A percentile compares a stretch with the other conserved stretches of the same genome.
phyloP scores from a whole-genome alignment of 305 asterid species.

The Plantago lanceolata region DNA sequence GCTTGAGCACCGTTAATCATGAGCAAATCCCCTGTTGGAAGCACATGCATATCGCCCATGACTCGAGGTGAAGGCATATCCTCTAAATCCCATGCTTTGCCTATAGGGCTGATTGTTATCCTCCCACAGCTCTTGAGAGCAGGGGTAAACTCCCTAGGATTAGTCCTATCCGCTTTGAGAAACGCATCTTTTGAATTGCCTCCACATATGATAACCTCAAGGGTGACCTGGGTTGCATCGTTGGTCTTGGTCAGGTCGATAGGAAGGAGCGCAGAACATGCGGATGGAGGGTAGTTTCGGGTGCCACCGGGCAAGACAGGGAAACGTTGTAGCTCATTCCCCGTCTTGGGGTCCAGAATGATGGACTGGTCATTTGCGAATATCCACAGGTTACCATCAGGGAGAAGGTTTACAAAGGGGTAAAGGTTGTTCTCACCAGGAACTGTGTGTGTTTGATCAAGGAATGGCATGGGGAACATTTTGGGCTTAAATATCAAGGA shows the following conservation, averaged over 20 bases:
- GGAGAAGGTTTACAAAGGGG: slow-evolving; percentile 77
- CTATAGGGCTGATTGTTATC: slow-evolving; percentile 27
- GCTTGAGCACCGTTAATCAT: slow-evolving; percentile 64
- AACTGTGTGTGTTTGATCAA: slow-evolving; percentile 48
- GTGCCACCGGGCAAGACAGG: slow-evolving; percentile 64
- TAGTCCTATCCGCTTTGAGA: slow-evolving; percentile 32
- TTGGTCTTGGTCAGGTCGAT: slow-evolving; percentile 36
- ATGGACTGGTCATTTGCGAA: slow-evolving; percentile 73
- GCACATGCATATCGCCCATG: slow-evolving; percentile 72
- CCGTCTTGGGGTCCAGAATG: slow-evolving; percentile 56
- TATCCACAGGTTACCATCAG: slow-evolving; percentile 74
- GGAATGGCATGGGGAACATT: slow-evolving; percentile 47
- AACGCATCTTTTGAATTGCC: slow-evolving; percentile 61
- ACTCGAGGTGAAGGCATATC: slow-evolving; percentile 68
- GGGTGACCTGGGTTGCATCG: neutral
- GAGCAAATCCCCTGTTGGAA: slow-evolving; percentile 72
- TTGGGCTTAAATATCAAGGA: slow-evolving; percentile 34
- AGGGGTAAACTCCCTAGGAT: slow-evolving; percentile 45
- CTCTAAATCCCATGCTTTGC: slow-evolving; percentile 57
- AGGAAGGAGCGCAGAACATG: slow-evolving; percentile 70
- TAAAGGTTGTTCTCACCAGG: slow-evolving; percentile 71
- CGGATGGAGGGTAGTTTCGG: slow-evolving; percentile 82
- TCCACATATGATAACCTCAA: slow-evolving; percentile 71
- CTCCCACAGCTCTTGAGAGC: slow-evolving; percentile 71
- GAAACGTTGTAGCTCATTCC: slow-evolving; percentile 39